A percentile compares a stretch with the other conserved stretches of the same genome.
phyloP scores from a whole-genome alignment of 352 stramenopile genomes.

The Globisporangium iwayamae region DNA sequence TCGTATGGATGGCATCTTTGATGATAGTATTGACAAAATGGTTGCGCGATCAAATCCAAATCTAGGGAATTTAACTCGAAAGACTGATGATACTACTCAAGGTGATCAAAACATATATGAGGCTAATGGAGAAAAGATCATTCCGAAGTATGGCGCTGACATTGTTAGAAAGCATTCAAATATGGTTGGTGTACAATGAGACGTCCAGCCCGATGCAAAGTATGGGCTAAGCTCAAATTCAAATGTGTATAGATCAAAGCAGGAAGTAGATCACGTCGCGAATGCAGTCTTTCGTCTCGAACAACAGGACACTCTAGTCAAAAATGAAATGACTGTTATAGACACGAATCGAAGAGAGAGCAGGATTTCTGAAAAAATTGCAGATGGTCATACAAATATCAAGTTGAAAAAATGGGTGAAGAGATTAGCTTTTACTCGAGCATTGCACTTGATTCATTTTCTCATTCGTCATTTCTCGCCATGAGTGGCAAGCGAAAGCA shows the following conservation, averaged over 20 bases:
- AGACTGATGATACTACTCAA: not conserved
- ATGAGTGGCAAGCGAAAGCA: no score
- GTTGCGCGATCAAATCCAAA: not conserved
- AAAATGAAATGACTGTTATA: no score
- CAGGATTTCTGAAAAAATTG: no score
- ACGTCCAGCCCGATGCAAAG: not conserved
- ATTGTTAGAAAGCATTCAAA: constrained; percentile 2
- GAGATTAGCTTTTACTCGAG: no score
- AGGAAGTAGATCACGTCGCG: not conserved
- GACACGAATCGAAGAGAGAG: no score
- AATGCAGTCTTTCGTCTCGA: no score
- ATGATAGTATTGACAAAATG: not conserved
- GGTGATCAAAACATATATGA: constrained; percentile 5
- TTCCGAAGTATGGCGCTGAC: not conserved
- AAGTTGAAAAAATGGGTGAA: no score
- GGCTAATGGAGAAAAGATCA: not conserved
- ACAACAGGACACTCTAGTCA: no score
- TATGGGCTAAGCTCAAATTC: not conserved
- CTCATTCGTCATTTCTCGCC: no score
- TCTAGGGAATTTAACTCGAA: not conserved
- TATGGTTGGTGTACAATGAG: not conserved
- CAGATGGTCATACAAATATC: no score
- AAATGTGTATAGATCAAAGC: constrained; percentile 7
- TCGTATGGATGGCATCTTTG: constrained; percentile 2
- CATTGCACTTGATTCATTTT: no score